Evolutionary conservation across 2,329 filamentous ascomycete genomes (phyloP), one percentile per base, ranked within the genome.

Genomic region (Alternaria ethzedia): DNA sequence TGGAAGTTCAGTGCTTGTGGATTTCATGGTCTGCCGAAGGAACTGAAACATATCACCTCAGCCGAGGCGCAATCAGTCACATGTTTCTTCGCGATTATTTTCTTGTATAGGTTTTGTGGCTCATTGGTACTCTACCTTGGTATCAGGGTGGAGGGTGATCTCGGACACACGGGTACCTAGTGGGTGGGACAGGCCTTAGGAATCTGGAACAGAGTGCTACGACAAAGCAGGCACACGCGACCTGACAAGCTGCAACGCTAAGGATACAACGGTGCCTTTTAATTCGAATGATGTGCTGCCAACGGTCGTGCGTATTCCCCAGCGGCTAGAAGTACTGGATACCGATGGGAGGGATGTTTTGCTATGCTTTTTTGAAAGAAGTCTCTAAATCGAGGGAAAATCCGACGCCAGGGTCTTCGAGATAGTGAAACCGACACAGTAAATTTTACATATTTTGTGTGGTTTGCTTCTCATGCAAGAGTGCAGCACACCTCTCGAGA

Each of bases 1-100:
- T 74, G 69, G 66, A 65, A 65, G 56, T 73, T 72, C 64, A 54
- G 56, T 52, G 61, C 60, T 17, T 66, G 63, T 51, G 65, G 64
- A 44, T 67, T 57, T 45, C 54, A 64, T 65, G 70, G 69, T 23
- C 49, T 41, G 57, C 58, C 61, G 45, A 68, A 63, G 61, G 64
- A 50, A 44, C 50, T 66, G 54, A 57, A 52, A 57, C 64, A 56
- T 57, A 46, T 17, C 12, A 54, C 43, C 36, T 49, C 32, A 10
- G 28, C 12, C 8, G 20, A 36, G 49, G 15, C 20, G 63, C 59
- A 47, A 67, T 56, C 23, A n/a, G 17, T 6, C 6, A 23, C 17
- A 26, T 57, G 26, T 11, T 15, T 32, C 28, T 17, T 21, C 26
- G 30, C 20, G 6, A 20, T 21, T 30, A 13, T 51, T n/a, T 21